These are phyloP conservation scores for Fusarium albosuccineum DNA, from an alignment of 2,329 filamentous ascomycete genomes.

Conservation along the genomic window DNA sequence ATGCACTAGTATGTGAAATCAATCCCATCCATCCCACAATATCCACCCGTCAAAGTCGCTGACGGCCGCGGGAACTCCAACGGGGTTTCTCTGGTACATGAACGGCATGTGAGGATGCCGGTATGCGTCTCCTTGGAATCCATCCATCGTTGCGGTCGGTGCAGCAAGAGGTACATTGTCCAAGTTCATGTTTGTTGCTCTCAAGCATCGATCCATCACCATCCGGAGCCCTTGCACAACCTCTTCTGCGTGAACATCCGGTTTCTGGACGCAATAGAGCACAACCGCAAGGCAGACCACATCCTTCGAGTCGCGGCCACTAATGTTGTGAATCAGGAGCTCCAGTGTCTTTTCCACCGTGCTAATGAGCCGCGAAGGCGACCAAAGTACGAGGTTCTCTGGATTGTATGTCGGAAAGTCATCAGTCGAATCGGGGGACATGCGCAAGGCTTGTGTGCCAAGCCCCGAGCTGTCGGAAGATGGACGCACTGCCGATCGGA, in stretches of 20 bases:
- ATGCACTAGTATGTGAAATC: background rate
- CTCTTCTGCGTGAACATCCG: conserved; percentile 58
- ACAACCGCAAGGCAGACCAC: conserved; percentile 63
- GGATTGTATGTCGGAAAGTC: conserved; percentile 51
- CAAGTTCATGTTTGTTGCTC: conserved; percentile 58
- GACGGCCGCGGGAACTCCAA: conserved; percentile 44
- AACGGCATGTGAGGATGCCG: conserved; percentile 46
- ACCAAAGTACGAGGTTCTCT: conserved; percentile 58
- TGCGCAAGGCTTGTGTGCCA: conserved; percentile 48
- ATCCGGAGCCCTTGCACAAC: conserved; percentile 57
- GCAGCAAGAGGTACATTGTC: conserved; percentile 50
- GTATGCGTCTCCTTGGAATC: conserved; percentile 46
- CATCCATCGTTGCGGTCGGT: conserved; percentile 21
- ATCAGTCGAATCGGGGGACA: conserved; percentile 53
- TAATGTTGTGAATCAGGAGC: conserved; percentile 59
- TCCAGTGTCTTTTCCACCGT: conserved; percentile 64
- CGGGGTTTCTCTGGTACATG: conserved; percentile 48
- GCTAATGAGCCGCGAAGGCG: conserved; percentile 55
- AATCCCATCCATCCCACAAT: conserved; percentile 58
- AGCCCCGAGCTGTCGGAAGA: conserved; percentile 48
- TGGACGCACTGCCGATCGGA: conserved; percentile 53
- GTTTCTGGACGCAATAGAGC: conserved; percentile 58
- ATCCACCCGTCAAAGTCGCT: conserved; percentile 53
- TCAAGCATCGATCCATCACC: conserved; percentile 60
- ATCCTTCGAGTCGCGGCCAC: conserved; percentile 64